Evolutionary conservation across 441 rosid species (phyloP).

Genomic region (Syzygium syzygioides): DNA sequence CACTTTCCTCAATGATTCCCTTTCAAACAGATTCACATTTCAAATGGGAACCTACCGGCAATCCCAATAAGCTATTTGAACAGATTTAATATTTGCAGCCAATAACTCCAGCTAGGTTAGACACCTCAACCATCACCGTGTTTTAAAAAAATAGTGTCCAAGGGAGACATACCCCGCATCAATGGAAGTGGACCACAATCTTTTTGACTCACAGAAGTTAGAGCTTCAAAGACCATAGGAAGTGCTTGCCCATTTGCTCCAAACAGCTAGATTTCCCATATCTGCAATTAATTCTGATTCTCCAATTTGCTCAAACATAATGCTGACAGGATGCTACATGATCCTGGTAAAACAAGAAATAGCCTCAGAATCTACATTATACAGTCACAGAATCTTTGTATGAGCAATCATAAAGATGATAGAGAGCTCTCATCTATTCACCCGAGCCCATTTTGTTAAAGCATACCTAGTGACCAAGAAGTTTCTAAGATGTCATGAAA

Average conservation of each 20-base stretch:
- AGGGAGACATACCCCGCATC: neutral
- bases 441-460: neutral
- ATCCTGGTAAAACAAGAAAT: neutral
- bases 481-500: neutral
- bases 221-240: neutral
- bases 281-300: neutral
- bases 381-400: neutral
- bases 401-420: neutral
- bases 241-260: neutral
- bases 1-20: neutral
- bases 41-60: neutral
- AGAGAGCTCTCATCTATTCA: neutral
- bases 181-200: neutral
- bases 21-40: neutral
- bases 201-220: neutral
- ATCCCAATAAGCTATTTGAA: neutral
- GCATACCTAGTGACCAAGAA: neutral
- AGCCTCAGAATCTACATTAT: neutral
- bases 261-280: neutral
- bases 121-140: neutral
- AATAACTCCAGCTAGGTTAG: neutral
- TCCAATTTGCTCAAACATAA: neutral
- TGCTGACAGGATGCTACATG: neutral
- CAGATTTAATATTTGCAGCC: neutral
- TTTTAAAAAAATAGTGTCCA: neutral